phyloP scores from a whole-genome alignment of 768 basidiomycete genomes.

The Tulasnella calospora region DNA sequence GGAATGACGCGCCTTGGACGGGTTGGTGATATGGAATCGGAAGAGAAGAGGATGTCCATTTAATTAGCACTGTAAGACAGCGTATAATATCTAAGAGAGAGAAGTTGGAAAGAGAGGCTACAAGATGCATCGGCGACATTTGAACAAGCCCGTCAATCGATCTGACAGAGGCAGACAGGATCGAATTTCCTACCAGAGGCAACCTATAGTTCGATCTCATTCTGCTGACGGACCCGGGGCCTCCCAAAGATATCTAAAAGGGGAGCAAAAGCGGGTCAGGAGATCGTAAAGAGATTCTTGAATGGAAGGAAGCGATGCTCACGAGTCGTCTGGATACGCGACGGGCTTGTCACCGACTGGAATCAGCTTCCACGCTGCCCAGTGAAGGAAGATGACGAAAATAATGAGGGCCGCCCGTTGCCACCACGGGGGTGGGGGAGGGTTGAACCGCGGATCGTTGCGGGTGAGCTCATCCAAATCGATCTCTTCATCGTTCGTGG shows the following conservation, averaged over 20 bases:
- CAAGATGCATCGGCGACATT: not conserved
- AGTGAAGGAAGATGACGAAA: constrained; percentile 19
- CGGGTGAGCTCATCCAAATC: constrained; percentile 5
- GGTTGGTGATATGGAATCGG: not conserved
- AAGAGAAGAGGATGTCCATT: not conserved
- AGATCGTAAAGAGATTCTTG: not conserved
- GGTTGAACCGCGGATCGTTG: constrained; percentile 22
- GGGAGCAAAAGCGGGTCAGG: not conserved
- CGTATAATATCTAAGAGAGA: not conserved
- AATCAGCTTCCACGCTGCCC: constrained; percentile 15
- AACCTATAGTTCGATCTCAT: not conserved
- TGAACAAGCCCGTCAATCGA: not conserved
- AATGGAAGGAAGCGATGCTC: not conserved
- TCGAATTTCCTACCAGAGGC: not conserved
- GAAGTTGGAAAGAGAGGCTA: not conserved
- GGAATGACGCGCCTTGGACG: no score
- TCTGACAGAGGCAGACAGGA: not conserved
- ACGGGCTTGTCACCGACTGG: constrained; percentile 13
- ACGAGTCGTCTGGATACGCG: constrained; percentile 13
- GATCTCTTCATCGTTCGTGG: not conserved
- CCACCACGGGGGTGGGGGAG: constrained; percentile 19
- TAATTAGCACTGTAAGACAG: not conserved
- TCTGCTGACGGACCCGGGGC: not conserved
- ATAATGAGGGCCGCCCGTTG: constrained; percentile 17
- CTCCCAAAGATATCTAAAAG: not conserved